Evolutionary conservation across 2,329 filamentous ascomycete genomes (phyloP).

Genomic region (Claviceps quebecensis): DNA sequence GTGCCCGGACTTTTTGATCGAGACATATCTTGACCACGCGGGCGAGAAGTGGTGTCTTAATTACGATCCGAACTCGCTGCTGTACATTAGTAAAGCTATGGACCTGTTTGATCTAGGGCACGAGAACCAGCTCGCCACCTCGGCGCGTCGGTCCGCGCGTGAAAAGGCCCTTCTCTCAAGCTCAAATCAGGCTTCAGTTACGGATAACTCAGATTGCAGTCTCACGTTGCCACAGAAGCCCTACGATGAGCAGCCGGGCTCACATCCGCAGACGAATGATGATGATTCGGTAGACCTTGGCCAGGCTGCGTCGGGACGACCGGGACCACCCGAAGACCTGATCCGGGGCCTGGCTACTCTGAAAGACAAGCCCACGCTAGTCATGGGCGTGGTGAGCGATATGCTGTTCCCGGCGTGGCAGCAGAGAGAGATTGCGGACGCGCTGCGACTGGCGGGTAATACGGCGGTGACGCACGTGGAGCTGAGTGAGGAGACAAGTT

Average conservation of each 20-base stretch:
- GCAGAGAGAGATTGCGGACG: conserved; percentile 83
- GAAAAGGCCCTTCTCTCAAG: conserved; percentile 41
- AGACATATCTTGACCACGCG: conserved; percentile 95
- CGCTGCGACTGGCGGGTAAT: conserved; percentile 66
- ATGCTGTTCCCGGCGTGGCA: conserved; percentile 98
- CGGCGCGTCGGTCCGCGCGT: conserved; percentile 46
- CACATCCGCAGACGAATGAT: conserved; percentile 16
- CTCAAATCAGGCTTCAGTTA: conserved; percentile 34
- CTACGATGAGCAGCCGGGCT: conserved; percentile 66
- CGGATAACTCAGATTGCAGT: conserved; percentile 40
- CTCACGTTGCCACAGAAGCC: conserved; percentile 70
- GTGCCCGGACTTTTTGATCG: conserved; percentile 95
- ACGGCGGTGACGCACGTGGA: conserved; percentile 74
- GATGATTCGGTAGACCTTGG: conserved; percentile 10
- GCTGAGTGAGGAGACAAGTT: conserved; percentile 80
- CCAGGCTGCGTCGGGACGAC: conserved; percentile 8
- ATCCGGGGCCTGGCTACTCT: conserved; percentile 59
- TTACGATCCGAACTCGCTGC: conserved; percentile 86
- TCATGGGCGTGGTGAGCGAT: conserved; percentile 90
- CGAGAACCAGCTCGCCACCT: conserved; percentile 51
- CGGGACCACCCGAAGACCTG: conserved; percentile 61
- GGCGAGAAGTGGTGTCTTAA: conserved; percentile 97
- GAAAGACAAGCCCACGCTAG: conserved; percentile 65
- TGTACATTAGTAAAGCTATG: conserved; percentile 98
- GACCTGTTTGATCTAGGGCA: conserved; percentile 86